phyloP scores from a whole-genome alignment of 495 filamentous ascomycete species.

The Trichocladium antarcticum region DNA sequence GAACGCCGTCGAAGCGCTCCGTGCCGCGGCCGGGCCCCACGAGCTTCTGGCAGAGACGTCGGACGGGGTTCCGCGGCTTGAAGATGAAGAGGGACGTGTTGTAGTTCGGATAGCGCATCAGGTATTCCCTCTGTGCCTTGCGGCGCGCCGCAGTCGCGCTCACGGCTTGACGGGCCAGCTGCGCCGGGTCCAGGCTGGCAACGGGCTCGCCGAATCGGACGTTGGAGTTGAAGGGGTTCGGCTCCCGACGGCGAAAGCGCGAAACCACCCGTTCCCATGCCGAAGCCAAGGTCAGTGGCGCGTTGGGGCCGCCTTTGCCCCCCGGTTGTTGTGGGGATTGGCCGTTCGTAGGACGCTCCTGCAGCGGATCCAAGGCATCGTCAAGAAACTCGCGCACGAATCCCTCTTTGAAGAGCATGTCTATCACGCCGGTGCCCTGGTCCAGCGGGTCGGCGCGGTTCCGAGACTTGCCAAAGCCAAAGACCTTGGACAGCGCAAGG shows the following conservation, averaged over 20 bases:
- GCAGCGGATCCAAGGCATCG: slow-evolving; percentile 44
- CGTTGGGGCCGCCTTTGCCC: slow-evolving; percentile 30
- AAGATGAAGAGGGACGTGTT: slow-evolving; percentile 91
- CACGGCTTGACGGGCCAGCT: slow-evolving; percentile 82
- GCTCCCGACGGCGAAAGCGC: slow-evolving; percentile 53
- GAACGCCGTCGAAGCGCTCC: slow-evolving; percentile 74
- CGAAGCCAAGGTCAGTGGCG: slow-evolving; percentile 44
- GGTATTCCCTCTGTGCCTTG: slow-evolving; percentile 78
- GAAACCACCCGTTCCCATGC: slow-evolving; percentile 46
- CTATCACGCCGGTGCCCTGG: slow-evolving; percentile 75
- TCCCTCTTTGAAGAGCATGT: slow-evolving; percentile 92
- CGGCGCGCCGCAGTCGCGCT: slow-evolving; percentile 71
- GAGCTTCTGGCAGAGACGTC: slow-evolving; percentile 74
- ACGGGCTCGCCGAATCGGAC: slow-evolving; percentile 59
- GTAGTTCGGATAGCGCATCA: slow-evolving; percentile 76
- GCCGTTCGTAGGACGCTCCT: slow-evolving; percentile 29
- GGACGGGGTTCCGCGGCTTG: slow-evolving; percentile 58
- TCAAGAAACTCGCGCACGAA: slow-evolving; percentile 91
- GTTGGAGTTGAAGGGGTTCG: slow-evolving; percentile 91
- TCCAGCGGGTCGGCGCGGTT: slow-evolving; percentile 72
- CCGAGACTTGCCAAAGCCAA: slow-evolving; percentile 59
- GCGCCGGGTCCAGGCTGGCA: slow-evolving; percentile 68
- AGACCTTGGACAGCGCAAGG: slow-evolving; percentile 77
- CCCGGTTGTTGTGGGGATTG: slow-evolving; percentile 26
- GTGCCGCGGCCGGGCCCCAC: slow-evolving; percentile 84